Percentiles rank a stretch among this genome's conserved stretches.
Evolutionary conservation across 108 stramenopile genomes (phyloP).

Genomic region (Nitzschia sp.): DNA sequence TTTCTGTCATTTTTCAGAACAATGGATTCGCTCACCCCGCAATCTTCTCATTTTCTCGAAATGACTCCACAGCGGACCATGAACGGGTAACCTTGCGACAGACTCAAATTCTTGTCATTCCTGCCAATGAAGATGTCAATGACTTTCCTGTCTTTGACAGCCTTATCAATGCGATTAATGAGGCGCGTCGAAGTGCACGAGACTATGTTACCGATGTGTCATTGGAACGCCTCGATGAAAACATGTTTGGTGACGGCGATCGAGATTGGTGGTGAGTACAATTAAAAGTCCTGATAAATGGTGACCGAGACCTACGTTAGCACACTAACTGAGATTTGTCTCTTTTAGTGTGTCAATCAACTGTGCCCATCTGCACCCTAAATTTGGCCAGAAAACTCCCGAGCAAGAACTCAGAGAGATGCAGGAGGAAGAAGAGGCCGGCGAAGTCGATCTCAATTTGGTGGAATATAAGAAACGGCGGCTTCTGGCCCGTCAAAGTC

Average conservation of each 20-base stretch:
- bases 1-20: too few species aligned
- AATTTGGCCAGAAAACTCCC: slow-evolving; percentile 65
- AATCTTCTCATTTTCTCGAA: slow-evolving; percentile 4
- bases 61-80: background rate
- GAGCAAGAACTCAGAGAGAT: slow-evolving; percentile 61
- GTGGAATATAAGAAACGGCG: slow-evolving; percentile 68
- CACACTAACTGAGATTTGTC: too few species aligned
- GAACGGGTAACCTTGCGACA: slow-evolving; percentile 53
- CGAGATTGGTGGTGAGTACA: slow-evolving; percentile 61
- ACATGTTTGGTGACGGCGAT: slow-evolving; percentile 34
- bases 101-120: slow-evolving; percentile 80
- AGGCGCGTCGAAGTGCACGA: slow-evolving; percentile 65
- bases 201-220: slow-evolving; percentile 64
- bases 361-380: slow-evolving; percentile 84
- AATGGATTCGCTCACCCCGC: too few species aligned
- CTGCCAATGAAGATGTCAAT: slow-evolving; percentile 53
- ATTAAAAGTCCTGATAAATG: background rate
- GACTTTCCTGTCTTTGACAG: slow-evolving; percentile 60
- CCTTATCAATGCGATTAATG: slow-evolving; percentile 64
- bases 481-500: slow-evolving; percentile 64
- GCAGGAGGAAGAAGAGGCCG: slow-evolving; percentile 62
- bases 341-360: slow-evolving; percentile 68
- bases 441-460: slow-evolving; percentile 69
- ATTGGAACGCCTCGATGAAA: slow-evolving; percentile 38
- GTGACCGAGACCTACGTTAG: background rate